Conservation (phyloP, 805 yeast species). For the Candida dajiaensis region DNA sequence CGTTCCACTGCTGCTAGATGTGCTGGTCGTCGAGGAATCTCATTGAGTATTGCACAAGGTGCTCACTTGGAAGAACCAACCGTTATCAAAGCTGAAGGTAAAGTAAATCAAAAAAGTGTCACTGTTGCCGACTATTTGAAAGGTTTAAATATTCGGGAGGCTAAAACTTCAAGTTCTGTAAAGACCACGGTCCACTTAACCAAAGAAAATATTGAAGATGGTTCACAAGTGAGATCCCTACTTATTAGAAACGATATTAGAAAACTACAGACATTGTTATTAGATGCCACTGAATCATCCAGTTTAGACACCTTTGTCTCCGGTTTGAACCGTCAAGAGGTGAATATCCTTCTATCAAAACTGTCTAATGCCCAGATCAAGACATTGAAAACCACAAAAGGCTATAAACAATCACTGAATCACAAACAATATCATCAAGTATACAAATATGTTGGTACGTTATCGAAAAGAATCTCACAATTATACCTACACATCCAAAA, state of each 20-base stretch:
- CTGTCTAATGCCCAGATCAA: slow-evolving; percentile 1
- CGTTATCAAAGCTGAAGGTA: background rate
- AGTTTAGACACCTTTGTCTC: background rate
- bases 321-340: slow-evolving; percentile 4
- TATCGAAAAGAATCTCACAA: slow-evolving; percentile 2
- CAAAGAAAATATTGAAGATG: background rate
- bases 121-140: background rate
- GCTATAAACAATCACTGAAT: background rate
- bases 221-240: slow-evolving; percentile 1
- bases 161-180: background rate
- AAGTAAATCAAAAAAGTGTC: background rate
- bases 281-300: background rate
- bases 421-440: background rate
- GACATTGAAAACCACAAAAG: background rate
- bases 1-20: background rate
- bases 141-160: background rate
- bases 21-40: background rate
- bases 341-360: slow-evolving; percentile 1
- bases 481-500: background rate
- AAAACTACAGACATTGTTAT: slow-evolving; percentile 1
- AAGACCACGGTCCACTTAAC: background rate
- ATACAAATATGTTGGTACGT: background rate
- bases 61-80: background rate
- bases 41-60: background rate
- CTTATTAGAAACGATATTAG: background rate